Evolutionary conservation across 208 protist genomes (phyloP), one percentile per base, ranked within the genome.

Genomic region (Wallacemonas sp.): DNA sequence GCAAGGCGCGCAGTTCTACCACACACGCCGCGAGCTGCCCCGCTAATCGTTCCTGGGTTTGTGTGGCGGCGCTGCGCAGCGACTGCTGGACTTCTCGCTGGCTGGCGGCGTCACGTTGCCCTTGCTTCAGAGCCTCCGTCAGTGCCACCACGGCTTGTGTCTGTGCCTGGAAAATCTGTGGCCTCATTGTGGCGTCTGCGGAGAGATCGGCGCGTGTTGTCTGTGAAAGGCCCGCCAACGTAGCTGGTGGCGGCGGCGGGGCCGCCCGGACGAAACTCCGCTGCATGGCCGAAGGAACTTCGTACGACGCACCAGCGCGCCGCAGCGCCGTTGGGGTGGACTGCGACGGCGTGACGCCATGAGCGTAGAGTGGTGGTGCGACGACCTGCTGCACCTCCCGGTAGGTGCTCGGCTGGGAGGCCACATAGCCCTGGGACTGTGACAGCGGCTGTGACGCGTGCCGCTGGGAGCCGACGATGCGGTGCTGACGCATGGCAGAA

Each of bases 401-500:
- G n/a, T n/a, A n/a, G n/a, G n/a, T n/a, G n/a, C n/a, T n/a, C n/a
- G 30, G 29, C 17, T 57, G 50, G 9, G 50, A 57, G 0, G 50
- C 24, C 17, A 13, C 9, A 8, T 15, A 41, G n/a, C n/a, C 9
- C 21, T 57, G 50, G 3, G 30, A 41, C 50, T 39, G 50, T 32
- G 30, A 4, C 50, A 57, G 8, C n/a, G n/a, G n/a, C 30, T 38
- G 50, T 5, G 50, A 57, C 4, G 30, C 30, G 50, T 27, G 50
- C 3, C n/a, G 50, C 50, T 34, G 24, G 3, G 50, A 57, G n/a
- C 30, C 50, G 24, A 57, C 50, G 50, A 57, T 57, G 30, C 50
- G 50, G 32, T 57, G 50, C 22, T 57, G 50, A 6, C 50, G 50
- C 50, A 57, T 57, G 42, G 9, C 19, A n/a, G n/a, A n/a, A n/a